Conservation (phyloP, 2,329 filamentous ascomycete species). For the Ceratocystis variospora region DNA sequence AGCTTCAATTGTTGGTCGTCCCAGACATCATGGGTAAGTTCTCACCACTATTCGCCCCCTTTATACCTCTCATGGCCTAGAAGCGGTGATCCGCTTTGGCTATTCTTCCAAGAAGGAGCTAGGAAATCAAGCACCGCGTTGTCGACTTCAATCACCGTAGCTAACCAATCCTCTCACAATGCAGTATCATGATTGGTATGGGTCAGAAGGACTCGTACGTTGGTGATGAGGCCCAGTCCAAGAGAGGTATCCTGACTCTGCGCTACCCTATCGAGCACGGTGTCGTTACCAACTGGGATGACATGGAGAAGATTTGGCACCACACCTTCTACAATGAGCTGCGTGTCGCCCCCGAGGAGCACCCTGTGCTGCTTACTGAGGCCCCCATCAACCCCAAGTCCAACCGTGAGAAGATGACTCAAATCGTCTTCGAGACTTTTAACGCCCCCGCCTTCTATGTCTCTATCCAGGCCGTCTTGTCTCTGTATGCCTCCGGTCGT, state of each 20-base stretch:
- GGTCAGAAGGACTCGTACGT: constrained; percentile 99
- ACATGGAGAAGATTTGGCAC: constrained; percentile 99
- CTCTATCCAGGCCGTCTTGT: constrained; percentile 98
- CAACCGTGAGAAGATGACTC: constrained; percentile 99
- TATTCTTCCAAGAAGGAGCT: constrained; percentile 9
- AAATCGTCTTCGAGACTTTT: constrained; percentile 99
- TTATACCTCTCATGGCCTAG: constrained; percentile 7
- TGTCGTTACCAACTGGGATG: constrained; percentile 99
- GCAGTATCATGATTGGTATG: constrained; percentile 99
- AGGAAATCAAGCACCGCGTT: not conserved
- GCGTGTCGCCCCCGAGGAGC: constrained; percentile 98
- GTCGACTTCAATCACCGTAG: constrained; percentile 12
- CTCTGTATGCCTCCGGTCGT: constrained; percentile 98
- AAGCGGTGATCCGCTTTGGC: constrained; percentile 9
- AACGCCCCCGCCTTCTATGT: constrained; percentile 99
- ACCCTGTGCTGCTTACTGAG: constrained; percentile 97
- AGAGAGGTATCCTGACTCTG: constrained; percentile 99
- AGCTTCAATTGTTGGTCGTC: constrained; percentile 99
- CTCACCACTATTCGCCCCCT: constrained; percentile 1
- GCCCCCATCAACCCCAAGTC: constrained; percentile 99
- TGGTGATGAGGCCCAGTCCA: constrained; percentile 99
- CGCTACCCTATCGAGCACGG: constrained; percentile 99
- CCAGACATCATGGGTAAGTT: constrained; percentile 98
- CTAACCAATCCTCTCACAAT: constrained; percentile 25
- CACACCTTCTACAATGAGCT: constrained; percentile 99